Conservation (phyloP, 1,284 basidiomycete species). For the Ustilago tritici region DNA sequence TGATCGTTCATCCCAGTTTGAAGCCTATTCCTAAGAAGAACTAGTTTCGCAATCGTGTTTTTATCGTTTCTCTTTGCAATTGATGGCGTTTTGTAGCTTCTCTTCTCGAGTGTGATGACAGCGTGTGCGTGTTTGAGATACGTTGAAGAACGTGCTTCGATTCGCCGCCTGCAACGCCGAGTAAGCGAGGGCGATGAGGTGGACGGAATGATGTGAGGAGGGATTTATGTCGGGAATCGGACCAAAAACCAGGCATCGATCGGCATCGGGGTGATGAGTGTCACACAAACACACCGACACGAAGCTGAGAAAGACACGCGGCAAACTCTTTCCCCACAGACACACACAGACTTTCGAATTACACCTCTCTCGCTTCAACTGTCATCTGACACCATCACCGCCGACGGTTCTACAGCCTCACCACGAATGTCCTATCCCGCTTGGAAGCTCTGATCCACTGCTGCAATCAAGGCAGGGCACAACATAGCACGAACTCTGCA, state of each 20-base stretch:
- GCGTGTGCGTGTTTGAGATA: background rate
- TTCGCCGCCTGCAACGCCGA: background rate
- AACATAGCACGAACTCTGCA: no score
- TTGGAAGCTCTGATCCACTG: no score
- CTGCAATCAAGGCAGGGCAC: no score
- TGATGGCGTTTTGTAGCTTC: background rate
- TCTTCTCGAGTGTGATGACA: background rate
- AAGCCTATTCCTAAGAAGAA: slow-evolving; percentile 45
- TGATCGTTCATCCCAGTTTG: slow-evolving; percentile 56
- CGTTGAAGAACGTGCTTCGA: background rate
- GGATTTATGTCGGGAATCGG: background rate
- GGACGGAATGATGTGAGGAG: background rate
- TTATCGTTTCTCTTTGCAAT: slow-evolving; percentile 2
- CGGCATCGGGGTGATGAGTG: background rate
- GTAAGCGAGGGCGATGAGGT: background rate
- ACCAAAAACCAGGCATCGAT: background rate
- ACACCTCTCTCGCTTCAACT: no score
- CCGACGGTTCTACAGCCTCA: no score
- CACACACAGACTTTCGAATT: background rate
- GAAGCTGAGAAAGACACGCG: background rate
- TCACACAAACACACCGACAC: background rate
- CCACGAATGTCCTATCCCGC: no score
- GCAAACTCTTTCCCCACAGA: background rate
- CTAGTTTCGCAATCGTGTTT: background rate
- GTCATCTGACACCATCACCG: no score